Base-by-base conservation (phyloP, 2,329 filamentous ascomycete species). In the Ceratocystiopsis brevicomis region DNA sequence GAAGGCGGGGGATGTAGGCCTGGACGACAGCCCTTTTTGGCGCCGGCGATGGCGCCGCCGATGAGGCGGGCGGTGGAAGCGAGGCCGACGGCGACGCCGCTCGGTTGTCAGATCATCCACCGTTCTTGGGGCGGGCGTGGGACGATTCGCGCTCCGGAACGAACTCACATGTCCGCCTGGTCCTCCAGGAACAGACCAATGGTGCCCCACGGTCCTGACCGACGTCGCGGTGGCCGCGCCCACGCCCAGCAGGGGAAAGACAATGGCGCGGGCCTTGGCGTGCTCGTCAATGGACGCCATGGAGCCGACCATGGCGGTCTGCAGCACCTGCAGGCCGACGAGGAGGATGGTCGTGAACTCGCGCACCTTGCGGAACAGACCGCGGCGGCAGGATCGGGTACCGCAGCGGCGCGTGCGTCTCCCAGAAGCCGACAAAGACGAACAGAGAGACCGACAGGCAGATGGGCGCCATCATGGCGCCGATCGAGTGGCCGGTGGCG, bases 31-130 rank as follows among this genome's bases (percentile, higher is more conserved):
- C 53, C 13, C 48, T 45, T 43, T 55, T 48, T 59, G n/a, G 56
- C 57, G 1, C 53, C 57, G 13, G 57, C 57, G 4, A 60, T 51
- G 11, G 58, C 56, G 19, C 58, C 58, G 15, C 55, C 55, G 19
- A 61, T 52, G 2, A 60, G 51, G 6, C 58, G 53, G 37, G 54
- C 57, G 0, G 58, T 61, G 36, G 53, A 53, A n/a, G 54, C 53
- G 6, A 60, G 48, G 8, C 58, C 58, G 14, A 58, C 53, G 3
- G 54, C 58, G n/a, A 58, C 53, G 15, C 57, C 57, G 34, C 44
- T 45, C 10, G 25, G 6, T n/a, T n/a, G n/a, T n/a, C n/a, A n/a
- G n/a, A n/a, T n/a, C n/a, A n/a, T n/a, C n/a, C n/a, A n/a, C n/a
- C n/a, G n/a, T n/a, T n/a, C n/a, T n/a, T n/a, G n/a, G n/a, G n/a